These are phyloP conservation scores for Luvunga scandens DNA, from an alignment of 345 rosid species.

Conservation along the genomic window DNA sequence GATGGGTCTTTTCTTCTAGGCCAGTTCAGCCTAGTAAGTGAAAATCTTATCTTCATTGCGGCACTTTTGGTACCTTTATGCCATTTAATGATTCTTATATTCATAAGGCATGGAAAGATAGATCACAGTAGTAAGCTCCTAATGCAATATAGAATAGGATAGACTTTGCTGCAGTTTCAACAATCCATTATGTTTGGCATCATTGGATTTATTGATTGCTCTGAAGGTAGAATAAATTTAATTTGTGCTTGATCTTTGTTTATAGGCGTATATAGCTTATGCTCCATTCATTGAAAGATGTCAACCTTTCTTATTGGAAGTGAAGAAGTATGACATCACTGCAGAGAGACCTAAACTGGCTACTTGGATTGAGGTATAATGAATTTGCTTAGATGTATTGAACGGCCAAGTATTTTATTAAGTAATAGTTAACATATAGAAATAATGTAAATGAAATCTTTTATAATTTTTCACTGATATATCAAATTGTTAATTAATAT, in stretches of 20 bases:
- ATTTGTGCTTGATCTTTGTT: neutral
- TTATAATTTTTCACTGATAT: no score
- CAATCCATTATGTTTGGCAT: neutral
- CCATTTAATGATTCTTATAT: no score
- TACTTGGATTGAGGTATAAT: conserved; percentile 72
- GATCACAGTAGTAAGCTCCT: neutral
- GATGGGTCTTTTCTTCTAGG: conserved; percentile 84
- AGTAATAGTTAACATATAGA: no score
- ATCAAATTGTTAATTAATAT: neutral
- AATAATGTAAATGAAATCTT: no score
- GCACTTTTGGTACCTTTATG: neutral
- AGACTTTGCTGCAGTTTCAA: neutral
- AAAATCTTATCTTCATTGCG: neutral
- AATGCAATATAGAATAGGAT: neutral
- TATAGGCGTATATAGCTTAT: conserved; percentile 74
- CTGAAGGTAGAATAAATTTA: neutral
- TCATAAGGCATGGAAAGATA: neutral
- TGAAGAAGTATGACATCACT: conserved; percentile 53
- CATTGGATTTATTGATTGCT: neutral
- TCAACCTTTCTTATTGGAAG: conserved; percentile 47
- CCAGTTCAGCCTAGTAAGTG: conserved; percentile 60
- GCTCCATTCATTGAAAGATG: conserved; percentile 71
- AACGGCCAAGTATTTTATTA: no score
- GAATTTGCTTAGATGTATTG: neutral
- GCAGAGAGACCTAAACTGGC: conserved; percentile 64